Conservation (phyloP, 371 early-diverging fungal species). For the Mucor circinelloides region DNA sequence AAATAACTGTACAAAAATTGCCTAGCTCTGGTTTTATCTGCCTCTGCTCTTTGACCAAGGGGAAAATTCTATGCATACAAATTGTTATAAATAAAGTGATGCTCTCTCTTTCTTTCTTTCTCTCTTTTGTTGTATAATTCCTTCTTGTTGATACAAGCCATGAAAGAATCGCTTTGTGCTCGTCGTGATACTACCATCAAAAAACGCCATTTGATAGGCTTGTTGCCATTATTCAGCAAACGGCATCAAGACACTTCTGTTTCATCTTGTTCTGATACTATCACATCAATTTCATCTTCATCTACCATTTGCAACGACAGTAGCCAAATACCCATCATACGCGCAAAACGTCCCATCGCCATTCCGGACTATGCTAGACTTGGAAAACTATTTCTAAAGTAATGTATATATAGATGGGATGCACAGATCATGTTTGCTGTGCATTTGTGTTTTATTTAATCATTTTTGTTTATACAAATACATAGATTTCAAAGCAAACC, state of each 20-base stretch:
- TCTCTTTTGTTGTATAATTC: not conserved
- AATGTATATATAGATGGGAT: not conserved
- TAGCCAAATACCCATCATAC: not conserved
- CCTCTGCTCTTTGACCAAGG: not conserved
- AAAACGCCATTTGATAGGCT: not conserved
- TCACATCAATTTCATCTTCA: not conserved
- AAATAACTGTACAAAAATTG: not conserved
- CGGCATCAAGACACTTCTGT: not conserved
- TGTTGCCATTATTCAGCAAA: not conserved
- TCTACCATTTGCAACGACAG: not conserved
- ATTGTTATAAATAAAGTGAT: not conserved
- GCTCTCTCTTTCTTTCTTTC: not conserved
- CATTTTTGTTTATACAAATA: not conserved
- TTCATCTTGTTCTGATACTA: not conserved
- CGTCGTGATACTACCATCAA: not conserved
- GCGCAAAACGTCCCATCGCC: not conserved
- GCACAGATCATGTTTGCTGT: not conserved
- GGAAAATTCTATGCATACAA: not conserved
- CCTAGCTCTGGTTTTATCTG: not conserved
- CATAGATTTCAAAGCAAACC: slow-evolving; percentile 32
- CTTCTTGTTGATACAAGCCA: not conserved
- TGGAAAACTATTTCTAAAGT: slow-evolving; percentile 10
- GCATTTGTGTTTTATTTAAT: not conserved
- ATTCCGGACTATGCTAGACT: slow-evolving; percentile 6
- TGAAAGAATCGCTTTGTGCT: not conserved